phyloP scores from a whole-genome alignment of 2,329 filamentous ascomycete species.

The Talaromyces sp. region DNA sequence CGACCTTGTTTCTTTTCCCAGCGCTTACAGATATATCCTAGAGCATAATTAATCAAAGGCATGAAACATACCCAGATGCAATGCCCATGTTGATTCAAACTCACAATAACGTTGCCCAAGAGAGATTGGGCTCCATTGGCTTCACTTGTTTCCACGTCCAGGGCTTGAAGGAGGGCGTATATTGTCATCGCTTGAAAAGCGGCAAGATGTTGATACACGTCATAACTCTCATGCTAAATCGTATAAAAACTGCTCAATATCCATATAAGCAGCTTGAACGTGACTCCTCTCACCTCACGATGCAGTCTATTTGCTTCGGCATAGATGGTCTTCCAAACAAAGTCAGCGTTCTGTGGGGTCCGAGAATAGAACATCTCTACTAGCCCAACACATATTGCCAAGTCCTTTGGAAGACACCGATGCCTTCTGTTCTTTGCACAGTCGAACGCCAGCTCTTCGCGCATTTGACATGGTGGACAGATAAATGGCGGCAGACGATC shows the following conservation, averaged over 20 bases:
- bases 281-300: not conserved
- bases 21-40: constrained; percentile 4
- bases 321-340: constrained; percentile 13
- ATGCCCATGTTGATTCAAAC: not conserved
- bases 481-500: constrained; percentile 12
- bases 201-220: constrained; percentile 6
- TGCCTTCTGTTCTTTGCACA: constrained; percentile 7
- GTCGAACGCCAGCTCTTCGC: constrained; percentile 7
- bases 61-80: not conserved
- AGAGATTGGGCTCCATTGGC: constrained; percentile 5
- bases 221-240: constrained; percentile 7
- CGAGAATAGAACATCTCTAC: constrained; percentile 12
- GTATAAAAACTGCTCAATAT: not conserved
- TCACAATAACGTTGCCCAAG: constrained; percentile 3
- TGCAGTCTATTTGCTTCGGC: constrained; percentile 9
- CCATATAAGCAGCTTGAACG: not conserved
- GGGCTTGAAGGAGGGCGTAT: constrained; percentile 9
- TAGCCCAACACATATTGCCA: constrained; percentile 11
- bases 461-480: constrained; percentile 5
- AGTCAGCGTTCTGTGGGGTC: constrained; percentile 5
- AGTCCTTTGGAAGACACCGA: constrained; percentile 4
- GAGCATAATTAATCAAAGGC: not conserved
- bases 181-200: constrained; percentile 11
- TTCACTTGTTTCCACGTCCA: constrained; percentile 7
- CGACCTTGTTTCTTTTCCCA: not conserved